Evolutionary conservation across 176 grass and related monocot species (phyloP).

Genomic region (Zea mays): Zm-B73-REFERENCE-NAM-5.0 NC_050099.1:245621001-245621500

Average conservation of each 20-base stretch:
- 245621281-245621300: conserved; percentile 16
- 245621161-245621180: too few relatives aligned
- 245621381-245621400: conserved; percentile 21
- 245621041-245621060: too few relatives aligned
- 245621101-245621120: too few relatives aligned
- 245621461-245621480: not conserved
- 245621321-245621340: conserved; percentile 73
- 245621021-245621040: not conserved
- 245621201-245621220: too few relatives aligned
- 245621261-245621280: not conserved
- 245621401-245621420: conserved; percentile 48
- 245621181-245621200: too few relatives aligned
- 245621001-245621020: not conserved
- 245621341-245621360: conserved; percentile 81
- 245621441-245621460: conserved; percentile 59
- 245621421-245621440: conserved; percentile 58
- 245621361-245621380: conserved; percentile 31
- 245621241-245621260: not conserved
- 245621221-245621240: not conserved
- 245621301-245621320: not conserved
- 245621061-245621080: too few relatives aligned
- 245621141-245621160: too few relatives aligned
- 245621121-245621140: too few relatives aligned
- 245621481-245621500: not conserved
- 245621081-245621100: too few relatives aligned